phyloP scores from a whole-genome alignment of 2,329 filamentous ascomycete species.

The Aureobasidium sp. region DNA sequence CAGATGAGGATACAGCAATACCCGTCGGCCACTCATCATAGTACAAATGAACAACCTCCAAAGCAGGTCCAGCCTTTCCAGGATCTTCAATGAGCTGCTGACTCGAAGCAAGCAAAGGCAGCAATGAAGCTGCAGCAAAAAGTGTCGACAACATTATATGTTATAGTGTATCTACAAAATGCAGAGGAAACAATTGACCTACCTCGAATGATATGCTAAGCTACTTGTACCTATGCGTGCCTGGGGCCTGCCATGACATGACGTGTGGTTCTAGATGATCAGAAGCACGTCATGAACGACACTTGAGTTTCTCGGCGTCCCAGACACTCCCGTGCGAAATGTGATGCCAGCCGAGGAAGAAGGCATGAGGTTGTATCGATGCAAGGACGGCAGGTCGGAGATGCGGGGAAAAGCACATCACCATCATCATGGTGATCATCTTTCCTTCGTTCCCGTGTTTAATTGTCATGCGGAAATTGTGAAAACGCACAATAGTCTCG shows the following conservation, averaged over 20 bases:
- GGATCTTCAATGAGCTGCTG: slow-evolving; percentile 25
- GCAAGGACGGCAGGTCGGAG: not conserved
- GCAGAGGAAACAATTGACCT: not conserved
- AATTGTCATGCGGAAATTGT: too few relatives aligned
- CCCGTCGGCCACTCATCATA: slow-evolving; percentile 43
- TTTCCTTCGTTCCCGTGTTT: too few relatives aligned
- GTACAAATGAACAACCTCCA: slow-evolving; percentile 44
- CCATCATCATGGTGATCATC: not conserved
- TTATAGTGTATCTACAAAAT: not conserved
- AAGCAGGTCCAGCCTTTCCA: slow-evolving; percentile 31
- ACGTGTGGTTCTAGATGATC: not conserved
- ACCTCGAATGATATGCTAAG: not conserved
- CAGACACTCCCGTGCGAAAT: not conserved
- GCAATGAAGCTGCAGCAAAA: not conserved
- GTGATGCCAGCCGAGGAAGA: not conserved
- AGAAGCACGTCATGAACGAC: slow-evolving; percentile 6
- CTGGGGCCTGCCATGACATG: slow-evolving; percentile 4
- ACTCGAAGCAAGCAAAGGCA: not conserved
- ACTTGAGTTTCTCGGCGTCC: not conserved
- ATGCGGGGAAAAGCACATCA: not conserved
- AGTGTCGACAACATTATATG: slow-evolving; percentile 2
- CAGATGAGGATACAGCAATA: slow-evolving; percentile 43
- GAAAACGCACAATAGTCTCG: not conserved
- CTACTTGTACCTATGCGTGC: slow-evolving; percentile 6
- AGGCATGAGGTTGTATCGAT: not conserved